These are phyloP conservation scores for Suhomyces guaymorum DNA, from an alignment of 1,139 yeast genomes.

Conservation along the genomic window DNA sequence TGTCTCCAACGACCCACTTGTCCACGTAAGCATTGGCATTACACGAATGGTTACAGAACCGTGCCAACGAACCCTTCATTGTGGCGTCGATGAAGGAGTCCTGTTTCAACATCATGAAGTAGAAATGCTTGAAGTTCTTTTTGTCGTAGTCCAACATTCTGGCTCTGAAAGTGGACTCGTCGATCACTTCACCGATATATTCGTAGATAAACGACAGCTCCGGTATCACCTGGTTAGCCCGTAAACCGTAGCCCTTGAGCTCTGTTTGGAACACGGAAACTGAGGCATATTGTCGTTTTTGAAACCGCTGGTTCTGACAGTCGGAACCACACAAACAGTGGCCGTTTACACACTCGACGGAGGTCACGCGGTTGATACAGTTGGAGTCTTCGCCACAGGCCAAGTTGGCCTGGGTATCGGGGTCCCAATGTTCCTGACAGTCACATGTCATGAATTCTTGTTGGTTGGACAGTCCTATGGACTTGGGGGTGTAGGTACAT, in stretches of 20 bases:
- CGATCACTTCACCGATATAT: conserved; percentile 91
- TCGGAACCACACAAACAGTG: conserved; percentile 70
- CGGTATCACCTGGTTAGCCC: conserved; percentile 62
- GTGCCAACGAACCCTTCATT: conserved; percentile 77
- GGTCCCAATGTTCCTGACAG: conserved; percentile 58
- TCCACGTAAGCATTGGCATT: conserved; percentile 92
- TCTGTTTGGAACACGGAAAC: conserved; percentile 81
- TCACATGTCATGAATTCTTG: conserved; percentile 88
- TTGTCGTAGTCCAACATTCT: conserved; percentile 76
- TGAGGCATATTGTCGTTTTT: conserved; percentile 65
- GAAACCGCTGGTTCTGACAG: conserved; percentile 89
- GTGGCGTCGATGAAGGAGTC: conserved; percentile 96
- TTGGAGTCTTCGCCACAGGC: conserved; percentile 88
- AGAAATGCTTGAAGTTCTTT: conserved; percentile 78
- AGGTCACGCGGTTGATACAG: conserved; percentile 89
- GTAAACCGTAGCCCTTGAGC: conserved; percentile 84
- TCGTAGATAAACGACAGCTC: conserved; percentile 78
- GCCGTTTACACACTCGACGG: conserved; percentile 86
- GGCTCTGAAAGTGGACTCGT: conserved; percentile 66
- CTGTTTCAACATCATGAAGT: conserved; percentile 95
- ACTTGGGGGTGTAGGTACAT: conserved; percentile 61
- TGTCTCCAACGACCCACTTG: conserved; percentile 95
- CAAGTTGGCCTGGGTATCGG: conserved; percentile 38
- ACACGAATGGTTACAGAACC: conserved; percentile 95
- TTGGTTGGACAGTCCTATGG: conserved; percentile 67